Percentiles rank a stretch among this genome's conserved stretches.
Evolutionary conservation across 1,139 yeast species (phyloP).

Genomic region (Meyerozyma sp.): DNA sequence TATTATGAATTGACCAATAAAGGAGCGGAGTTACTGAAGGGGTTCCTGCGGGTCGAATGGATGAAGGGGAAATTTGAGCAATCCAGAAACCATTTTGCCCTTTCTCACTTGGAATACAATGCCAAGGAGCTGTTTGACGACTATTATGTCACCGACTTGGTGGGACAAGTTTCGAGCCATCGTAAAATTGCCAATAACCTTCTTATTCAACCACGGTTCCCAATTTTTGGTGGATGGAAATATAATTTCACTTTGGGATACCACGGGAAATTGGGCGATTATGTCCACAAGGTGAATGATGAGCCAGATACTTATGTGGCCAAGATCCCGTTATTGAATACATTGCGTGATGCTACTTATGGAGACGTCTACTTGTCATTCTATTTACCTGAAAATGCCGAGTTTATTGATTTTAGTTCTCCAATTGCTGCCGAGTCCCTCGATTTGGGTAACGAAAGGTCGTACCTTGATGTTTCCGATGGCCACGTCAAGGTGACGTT

Average conservation of each 20-base stretch:
- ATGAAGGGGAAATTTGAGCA: slow-evolving; percentile 48
- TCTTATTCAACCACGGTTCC: slow-evolving; percentile 79
- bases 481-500: slow-evolving; percentile 82
- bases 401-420: slow-evolving; percentile 52
- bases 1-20: slow-evolving; percentile 73
- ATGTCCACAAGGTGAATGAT: slow-evolving; percentile 37
- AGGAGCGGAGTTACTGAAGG: slow-evolving; percentile 63
- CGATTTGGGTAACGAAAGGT: slow-evolving; percentile 40
- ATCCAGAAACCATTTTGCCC: slow-evolving; percentile 40
- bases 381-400: slow-evolving; percentile 86
- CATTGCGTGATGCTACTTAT: slow-evolving; percentile 65
- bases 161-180: slow-evolving; percentile 92
- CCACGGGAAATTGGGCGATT: slow-evolving; percentile 56
- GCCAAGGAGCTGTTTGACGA: slow-evolving; percentile 52
- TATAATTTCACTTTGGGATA: slow-evolving; percentile 95
- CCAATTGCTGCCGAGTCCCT: slow-evolving; percentile 44
- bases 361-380: slow-evolving; percentile 56
- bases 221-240: slow-evolving; percentile 93
- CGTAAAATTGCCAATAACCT: slow-evolving; percentile 44
- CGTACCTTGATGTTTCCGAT: slow-evolving; percentile 68
- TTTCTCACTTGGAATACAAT: slow-evolving; percentile 54
- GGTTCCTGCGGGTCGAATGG: slow-evolving; percentile 78
- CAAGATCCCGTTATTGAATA: slow-evolving; percentile 67
- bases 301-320: slow-evolving; percentile 54
- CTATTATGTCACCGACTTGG: slow-evolving; percentile 76